Evolutionary conservation across 192 early-diverging fungal species (phyloP).

Genomic region (Borealophlyctis nickersoniae): DNA sequence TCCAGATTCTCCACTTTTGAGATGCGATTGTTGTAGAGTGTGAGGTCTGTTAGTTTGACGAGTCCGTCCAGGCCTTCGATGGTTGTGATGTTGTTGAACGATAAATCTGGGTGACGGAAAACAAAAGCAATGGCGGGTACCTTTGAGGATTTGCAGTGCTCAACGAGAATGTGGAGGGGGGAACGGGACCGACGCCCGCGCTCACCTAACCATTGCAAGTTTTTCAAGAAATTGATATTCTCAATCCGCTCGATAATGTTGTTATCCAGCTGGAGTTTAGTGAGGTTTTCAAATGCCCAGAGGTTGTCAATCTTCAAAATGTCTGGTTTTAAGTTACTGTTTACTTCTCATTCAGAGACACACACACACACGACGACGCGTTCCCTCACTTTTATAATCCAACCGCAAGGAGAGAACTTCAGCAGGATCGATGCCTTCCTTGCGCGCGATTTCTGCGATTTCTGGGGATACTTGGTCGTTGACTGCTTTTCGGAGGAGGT

Average conservation of each 20-base stretch:
- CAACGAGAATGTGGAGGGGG: too few species aligned
- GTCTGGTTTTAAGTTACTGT: constrained; percentile 33
- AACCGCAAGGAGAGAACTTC: constrained; percentile 49
- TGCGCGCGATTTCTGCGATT: constrained; percentile 57
- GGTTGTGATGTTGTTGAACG: constrained; percentile 62
- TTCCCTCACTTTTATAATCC: constrained; percentile 58
- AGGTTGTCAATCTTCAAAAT: constrained; percentile 66
- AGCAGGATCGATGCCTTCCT: constrained; percentile 55
- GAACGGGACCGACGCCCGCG: too few species aligned
- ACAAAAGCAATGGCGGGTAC: too few species aligned
- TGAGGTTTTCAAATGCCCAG: constrained; percentile 58
- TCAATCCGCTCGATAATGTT: constrained; percentile 68
- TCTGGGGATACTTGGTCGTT: constrained; percentile 55
- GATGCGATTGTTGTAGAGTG: constrained; percentile 65
- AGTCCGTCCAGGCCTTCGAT: constrained; percentile 59
- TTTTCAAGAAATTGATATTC: constrained; percentile 55
- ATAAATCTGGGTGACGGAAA: constrained; percentile 40
- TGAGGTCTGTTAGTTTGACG: constrained; percentile 57
- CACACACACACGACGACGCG: not conserved
- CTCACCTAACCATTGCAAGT: constrained; percentile 60
- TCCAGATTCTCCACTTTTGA: constrained; percentile 55
- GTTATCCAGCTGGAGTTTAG: constrained; percentile 64
- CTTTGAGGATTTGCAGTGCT: too few species aligned
- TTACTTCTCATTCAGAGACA: too few species aligned
- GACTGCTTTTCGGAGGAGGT: constrained; percentile 53